Evolutionary conservation across 2,329 filamentous ascomycete species (phyloP), one percentile per base, ranked within the genome.

Genomic region (Aspergillus fumigatus): DNA sequence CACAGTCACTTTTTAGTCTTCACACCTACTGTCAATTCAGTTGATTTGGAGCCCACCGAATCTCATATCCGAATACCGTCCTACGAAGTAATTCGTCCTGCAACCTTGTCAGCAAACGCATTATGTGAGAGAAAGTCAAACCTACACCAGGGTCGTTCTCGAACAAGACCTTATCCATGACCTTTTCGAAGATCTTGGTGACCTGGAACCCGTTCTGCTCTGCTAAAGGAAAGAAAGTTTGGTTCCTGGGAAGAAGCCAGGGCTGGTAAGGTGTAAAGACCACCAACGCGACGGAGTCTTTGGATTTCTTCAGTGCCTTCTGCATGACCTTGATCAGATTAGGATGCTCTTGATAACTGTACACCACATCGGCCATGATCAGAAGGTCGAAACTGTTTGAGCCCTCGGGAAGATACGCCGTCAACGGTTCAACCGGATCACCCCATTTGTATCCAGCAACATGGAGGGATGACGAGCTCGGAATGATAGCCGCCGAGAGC

Each of bases 261-360:
- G 93, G 92, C 60, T 94, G 82, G 75, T 97, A 96, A 21, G 90
- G 92, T 0, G 92, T 96, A 77, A 97, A 97, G 73, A 97, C 95
- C 7, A 97, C 92, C 65, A 92, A 83, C 2, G 92, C 91, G 53
- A 81, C 81, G 50, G 87, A 84, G 1, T 77, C 77, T 3, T 71
- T 65, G 3, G 76, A 73, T 59, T 76, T 79, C 64, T 81, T 83
- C 66, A 97, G 74, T 17, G 88, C 89, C 67, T 82, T 71, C 66
- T 82, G 78, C 58, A 97, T 83, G 3, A 88, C 91, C 62, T 83
- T 81, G 62, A 95, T 79, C 58, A 97, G 80, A 67, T 90, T 91
- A 1, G 75, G 79, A 69, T 97, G 93, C 77, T 96, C 92, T 4
- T 87, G 88, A 71, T 97, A 92, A 58, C 94, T 90, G 77, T 97